Percentiles rank a stretch among this genome's conserved stretches.
Conservation (phyloP, 1,284 basidiomycete species). For the Apiotrichum siamense region DNA sequence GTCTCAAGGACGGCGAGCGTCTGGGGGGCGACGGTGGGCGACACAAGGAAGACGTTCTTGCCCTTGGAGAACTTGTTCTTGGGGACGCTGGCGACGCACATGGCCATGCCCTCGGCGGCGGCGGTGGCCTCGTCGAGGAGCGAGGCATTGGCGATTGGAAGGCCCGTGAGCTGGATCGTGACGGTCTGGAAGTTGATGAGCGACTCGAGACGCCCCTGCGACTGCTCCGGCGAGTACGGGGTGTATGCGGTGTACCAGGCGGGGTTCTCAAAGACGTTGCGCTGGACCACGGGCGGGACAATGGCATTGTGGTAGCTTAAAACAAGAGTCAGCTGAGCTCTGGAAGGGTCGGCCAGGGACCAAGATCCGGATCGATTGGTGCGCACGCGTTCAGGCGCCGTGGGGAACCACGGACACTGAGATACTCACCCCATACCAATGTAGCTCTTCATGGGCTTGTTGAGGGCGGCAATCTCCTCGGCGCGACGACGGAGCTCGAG, state of each 20-base stretch:
- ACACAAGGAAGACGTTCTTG: slow-evolving; percentile 78
- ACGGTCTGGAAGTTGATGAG: slow-evolving; percentile 97
- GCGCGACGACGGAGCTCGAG: slow-evolving; percentile 73
- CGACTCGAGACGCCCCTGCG: slow-evolving; percentile 76
- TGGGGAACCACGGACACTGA: too few species aligned
- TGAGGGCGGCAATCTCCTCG: slow-evolving; percentile 67
- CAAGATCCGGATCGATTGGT: too few species aligned
- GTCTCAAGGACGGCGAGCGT: slow-evolving; percentile 79
- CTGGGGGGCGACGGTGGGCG: slow-evolving; percentile 74
- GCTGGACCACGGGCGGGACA: slow-evolving; percentile 84
- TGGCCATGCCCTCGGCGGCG: slow-evolving; percentile 69
- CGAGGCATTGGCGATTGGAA: slow-evolving; percentile 92
- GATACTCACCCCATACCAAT: slow-evolving; percentile 80
- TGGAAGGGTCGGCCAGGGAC: too few species aligned
- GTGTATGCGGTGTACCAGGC: slow-evolving; percentile 99
- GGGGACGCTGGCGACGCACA: slow-evolving; percentile 44
- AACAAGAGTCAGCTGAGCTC: neutral
- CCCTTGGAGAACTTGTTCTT: slow-evolving; percentile 56
- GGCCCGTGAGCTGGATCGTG: slow-evolving; percentile 86
- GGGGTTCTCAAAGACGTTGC: slow-evolving; percentile 94
- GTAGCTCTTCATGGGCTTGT: slow-evolving; percentile 81
- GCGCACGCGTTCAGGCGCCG: too few species aligned
- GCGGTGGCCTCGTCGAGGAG: slow-evolving; percentile 88
- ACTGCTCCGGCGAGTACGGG: slow-evolving; percentile 55
- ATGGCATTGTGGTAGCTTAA: slow-evolving; percentile 77